Conservation (phyloP, 1,139 yeast genomes). For the Geotrichum bryndzae region DNA sequence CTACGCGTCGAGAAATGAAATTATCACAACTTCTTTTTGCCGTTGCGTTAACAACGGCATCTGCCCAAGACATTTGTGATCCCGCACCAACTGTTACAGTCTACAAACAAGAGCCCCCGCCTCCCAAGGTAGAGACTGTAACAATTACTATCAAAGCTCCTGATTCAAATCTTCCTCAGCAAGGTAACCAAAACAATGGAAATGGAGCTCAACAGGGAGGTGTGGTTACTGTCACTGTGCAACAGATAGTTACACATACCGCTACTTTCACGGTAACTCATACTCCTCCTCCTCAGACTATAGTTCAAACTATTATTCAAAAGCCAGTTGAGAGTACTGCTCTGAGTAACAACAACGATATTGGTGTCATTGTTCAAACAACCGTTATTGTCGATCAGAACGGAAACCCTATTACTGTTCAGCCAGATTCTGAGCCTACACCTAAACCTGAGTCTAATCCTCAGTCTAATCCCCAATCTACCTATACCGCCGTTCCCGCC, state of each 20-base stretch:
- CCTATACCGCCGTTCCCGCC: conserved; percentile 11
- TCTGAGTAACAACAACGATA: not conserved
- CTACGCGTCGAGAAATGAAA: not conserved
- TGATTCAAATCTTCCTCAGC: not conserved
- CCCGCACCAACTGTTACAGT: not conserved
- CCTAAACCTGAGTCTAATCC: not conserved
- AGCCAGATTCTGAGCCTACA: conserved; percentile 3
- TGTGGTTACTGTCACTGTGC: conserved; percentile 2
- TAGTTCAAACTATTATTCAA: not conserved
- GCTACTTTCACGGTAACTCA: not conserved
- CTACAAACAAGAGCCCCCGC: not conserved
- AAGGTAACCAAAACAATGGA: not conserved
- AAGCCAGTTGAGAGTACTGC: not conserved
- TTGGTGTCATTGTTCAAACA: not conserved
- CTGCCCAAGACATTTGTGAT: not conserved
- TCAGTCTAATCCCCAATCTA: conserved; percentile 1
- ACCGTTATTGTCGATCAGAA: conserved; percentile 12
- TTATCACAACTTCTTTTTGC: not conserved
- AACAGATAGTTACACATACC: not conserved
- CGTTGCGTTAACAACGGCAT: not conserved
- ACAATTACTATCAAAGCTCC: not conserved
- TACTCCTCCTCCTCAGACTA: conserved; percentile 1
- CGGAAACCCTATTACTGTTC: conserved; percentile 2
- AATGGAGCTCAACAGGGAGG: not conserved
- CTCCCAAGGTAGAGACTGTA: not conserved